These are phyloP conservation scores for Fusarium sp. DNA, from an alignment of 2,329 filamentous ascomycete species.

Conservation along the genomic window DNA sequence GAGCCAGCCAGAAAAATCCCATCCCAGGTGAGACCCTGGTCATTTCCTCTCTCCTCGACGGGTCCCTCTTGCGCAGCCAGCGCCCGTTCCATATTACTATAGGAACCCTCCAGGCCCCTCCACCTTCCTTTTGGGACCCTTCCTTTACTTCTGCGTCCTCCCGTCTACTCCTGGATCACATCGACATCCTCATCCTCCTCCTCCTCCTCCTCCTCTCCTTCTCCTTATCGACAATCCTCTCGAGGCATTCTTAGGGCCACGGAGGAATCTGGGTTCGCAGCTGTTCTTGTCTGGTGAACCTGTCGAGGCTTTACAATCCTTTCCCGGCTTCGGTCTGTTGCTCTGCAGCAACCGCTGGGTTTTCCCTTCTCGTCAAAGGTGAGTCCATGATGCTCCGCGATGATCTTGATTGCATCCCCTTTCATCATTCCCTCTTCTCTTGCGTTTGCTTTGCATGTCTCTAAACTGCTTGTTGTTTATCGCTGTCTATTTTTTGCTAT, in stretches of 20 bases:
- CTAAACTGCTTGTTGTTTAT: constrained; percentile 4
- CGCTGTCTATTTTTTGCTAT: constrained; percentile 1
- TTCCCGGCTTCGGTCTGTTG: constrained; percentile 20
- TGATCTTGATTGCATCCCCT: constrained; percentile 17
- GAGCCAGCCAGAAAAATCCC: constrained; percentile 29
- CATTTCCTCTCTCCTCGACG: constrained; percentile 18
- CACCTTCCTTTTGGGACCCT: constrained; percentile 34
- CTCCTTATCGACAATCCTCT: constrained; percentile 33
- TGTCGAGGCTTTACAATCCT: constrained; percentile 22
- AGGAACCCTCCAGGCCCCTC: constrained; percentile 41
- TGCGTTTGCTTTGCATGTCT: constrained; percentile 1
- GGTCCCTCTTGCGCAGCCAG: constrained; percentile 20
- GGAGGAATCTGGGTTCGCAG: constrained; percentile 36
- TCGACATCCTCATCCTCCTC: constrained; percentile 4
- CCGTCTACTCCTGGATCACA: constrained; percentile 17
- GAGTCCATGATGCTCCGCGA: constrained; percentile 33
- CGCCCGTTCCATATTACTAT: constrained; percentile 36
- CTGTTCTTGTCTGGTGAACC: constrained; percentile 24
- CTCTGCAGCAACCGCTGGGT: constrained; percentile 30
- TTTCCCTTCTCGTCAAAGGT: constrained; percentile 33
- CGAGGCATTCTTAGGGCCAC: constrained; percentile 31
- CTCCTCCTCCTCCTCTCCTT: constrained; percentile 9
- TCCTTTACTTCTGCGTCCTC: constrained; percentile 33
- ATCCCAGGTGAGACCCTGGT: constrained; percentile 29
- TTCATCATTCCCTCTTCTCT: neutral